These are phyloP conservation scores for Rhizophagus sp. DNA, from an alignment of 192 early-diverging fungal species.

Conservation along the genomic window DNA sequence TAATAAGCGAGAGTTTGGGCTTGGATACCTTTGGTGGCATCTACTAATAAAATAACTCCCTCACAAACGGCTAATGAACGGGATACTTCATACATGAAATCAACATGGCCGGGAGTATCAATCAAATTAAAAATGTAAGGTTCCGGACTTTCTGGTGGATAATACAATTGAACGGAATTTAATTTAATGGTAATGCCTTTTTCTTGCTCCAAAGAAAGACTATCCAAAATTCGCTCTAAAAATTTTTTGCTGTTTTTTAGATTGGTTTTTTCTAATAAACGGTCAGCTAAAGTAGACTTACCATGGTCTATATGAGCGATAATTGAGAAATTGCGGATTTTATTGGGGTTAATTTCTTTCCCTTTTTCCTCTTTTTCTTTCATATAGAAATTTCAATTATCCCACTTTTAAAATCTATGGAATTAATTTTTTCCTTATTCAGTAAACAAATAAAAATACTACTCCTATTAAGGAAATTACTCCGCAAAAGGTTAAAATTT, in stretches of 20 bases:
- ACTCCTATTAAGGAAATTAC: no score
- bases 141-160: background rate
- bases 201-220: constrained; percentile 5
- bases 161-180: constrained; percentile 8
- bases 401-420: no score
- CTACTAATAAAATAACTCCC: constrained; percentile 87
- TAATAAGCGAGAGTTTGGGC: no score
- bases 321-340: constrained; percentile 6
- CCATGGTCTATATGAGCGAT: constrained; percentile 17
- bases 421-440: no score
- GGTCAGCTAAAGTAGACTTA: constrained; percentile 2
- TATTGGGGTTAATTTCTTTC: background rate
- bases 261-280: constrained; percentile 9
- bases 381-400: no score
- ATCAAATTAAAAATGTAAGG: constrained; percentile 89
- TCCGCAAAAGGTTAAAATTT: no score
- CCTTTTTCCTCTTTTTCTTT: no score
- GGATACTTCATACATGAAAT: constrained; percentile 95
- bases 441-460: no score
- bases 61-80: constrained; percentile 91
- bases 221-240: background rate
- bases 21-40: constrained; percentile 94
- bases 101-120: constrained; percentile 91
- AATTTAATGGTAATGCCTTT: constrained; percentile 15
- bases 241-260: background rate